Conservation (phyloP, 768 basidiomycete genomes). For the Boletus speciosus region DNA sequence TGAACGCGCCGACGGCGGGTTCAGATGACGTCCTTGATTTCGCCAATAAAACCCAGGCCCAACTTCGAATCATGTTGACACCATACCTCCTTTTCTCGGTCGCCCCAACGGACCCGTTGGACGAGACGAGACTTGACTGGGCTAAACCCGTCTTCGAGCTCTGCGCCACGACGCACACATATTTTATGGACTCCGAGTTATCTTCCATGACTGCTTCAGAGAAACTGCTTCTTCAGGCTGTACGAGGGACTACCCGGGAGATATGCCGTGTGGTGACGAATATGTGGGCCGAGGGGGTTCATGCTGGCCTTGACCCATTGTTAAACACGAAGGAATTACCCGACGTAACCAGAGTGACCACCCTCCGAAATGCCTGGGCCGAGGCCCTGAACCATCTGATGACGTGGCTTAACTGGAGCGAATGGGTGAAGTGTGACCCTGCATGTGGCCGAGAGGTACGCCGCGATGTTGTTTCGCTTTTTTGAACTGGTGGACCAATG, state of each 20-base stretch:
- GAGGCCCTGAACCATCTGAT: slow-evolving; percentile 35
- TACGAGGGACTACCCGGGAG: slow-evolving; percentile 38
- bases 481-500: neutral
- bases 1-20: slow-evolving; percentile 10
- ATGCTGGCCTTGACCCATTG: slow-evolving; percentile 13
- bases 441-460: slow-evolving; percentile 42
- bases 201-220: slow-evolving; percentile 28
- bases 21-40: neutral
- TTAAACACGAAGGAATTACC: slow-evolving; percentile 3
- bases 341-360: neutral
- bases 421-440: slow-evolving; percentile 47
- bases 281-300: slow-evolving; percentile 44
- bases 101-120: neutral
- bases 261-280: slow-evolving; percentile 43
- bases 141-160: slow-evolving; percentile 25
- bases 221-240: slow-evolving; percentile 19
- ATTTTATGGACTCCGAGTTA: neutral
- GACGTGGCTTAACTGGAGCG: slow-evolving; percentile 50
- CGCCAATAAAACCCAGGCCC: slow-evolving; percentile 11
- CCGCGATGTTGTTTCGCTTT: neutral
- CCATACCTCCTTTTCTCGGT: slow-evolving; percentile 25
- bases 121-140: slow-evolving; percentile 20
- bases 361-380: slow-evolving; percentile 32
- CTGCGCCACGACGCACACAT: slow-evolving; percentile 31
- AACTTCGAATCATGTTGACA: slow-evolving; percentile 25